phyloP scores from a whole-genome alignment of 345 rosid species.

The Lenwebbia sp. region DNA sequence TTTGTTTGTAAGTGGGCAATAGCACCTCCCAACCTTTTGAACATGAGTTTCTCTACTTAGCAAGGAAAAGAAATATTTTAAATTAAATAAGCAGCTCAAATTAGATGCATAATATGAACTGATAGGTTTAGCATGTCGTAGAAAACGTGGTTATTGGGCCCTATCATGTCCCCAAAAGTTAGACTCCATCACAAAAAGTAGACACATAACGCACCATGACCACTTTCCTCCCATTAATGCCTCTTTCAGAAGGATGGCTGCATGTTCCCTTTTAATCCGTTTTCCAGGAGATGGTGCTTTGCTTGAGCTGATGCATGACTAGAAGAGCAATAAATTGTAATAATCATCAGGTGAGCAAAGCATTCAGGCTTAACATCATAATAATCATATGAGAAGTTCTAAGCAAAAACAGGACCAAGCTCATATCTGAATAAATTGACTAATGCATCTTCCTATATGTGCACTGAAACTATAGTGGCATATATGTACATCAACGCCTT shows the following conservation, averaged over 20 bases:
- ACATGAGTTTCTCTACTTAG: neutral
- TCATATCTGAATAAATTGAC: neutral
- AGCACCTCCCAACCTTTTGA: neutral
- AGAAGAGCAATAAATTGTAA: neutral
- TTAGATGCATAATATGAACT: neutral
- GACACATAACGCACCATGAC: conserved; percentile 55
- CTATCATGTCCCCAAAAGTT: neutral
- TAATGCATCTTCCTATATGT: neutral
- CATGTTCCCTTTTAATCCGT: conserved; percentile 56
- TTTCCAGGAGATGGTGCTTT: conserved; percentile 44
- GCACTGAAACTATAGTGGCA: neutral
- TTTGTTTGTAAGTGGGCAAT: neutral
- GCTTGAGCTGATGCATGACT: conserved; percentile 48
- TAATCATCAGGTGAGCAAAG: neutral
- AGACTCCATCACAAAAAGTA: neutral
- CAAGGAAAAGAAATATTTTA: neutral
- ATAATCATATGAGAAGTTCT: neutral
- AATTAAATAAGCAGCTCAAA: neutral
- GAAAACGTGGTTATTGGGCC: neutral
- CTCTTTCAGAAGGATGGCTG: conserved; percentile 49
- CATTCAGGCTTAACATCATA: neutral
- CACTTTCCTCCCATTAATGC: conserved; percentile 76
- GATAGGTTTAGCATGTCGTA: neutral
- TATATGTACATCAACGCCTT: neutral
- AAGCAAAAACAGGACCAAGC: neutral